Evolutionary conservation across 2,329 filamentous ascomycete genomes (phyloP), one percentile per base, ranked within the genome.

Genomic region (Nigrospora oryzae): DNA sequence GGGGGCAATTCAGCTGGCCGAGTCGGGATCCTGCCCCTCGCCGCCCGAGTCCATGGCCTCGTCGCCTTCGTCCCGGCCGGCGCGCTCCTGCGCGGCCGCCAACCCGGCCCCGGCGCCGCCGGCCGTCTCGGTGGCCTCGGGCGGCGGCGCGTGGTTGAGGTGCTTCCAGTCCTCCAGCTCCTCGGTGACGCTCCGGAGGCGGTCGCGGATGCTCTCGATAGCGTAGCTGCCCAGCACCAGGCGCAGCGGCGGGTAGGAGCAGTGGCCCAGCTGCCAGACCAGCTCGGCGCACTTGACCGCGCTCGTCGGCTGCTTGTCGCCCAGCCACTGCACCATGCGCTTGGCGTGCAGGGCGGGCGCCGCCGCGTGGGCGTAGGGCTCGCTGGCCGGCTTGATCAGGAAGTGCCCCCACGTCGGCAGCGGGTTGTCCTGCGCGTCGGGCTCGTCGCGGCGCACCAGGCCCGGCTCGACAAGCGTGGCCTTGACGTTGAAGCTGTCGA

Each of bases 101-200:
- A 40, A n/a, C n/a, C n/a, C 45, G 1, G 46, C 16, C 41, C 35
- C 43, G 41, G 10, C 45, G 17, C 32, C 49, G 42, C 30, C n/a
- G 33, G 40, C n/a, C 8, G 38, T 38, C 38, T 40, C 32, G n/a
- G 43, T 19, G 17, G 57, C 61, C 47, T 71, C 71, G 0, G 68
- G 59, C 13, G 66, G 62, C 34, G 65, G 58, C 0, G 77, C 68
- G 52, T 89, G 90, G 61, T 87, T 87, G 30, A 94, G 69, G 59
- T 91, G 84, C 57, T 90, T 93, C 88, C 89, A 95, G 60, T 94
- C 89, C 66, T 94, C 89, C 53, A 94, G 78, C 69, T 98, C 93
- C 64, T 97, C 93, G 12, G 90, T 96, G 36, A 97, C 88, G 49
- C 86, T 91, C 52, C 89, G 79, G 58, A 97, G 66, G 16, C 91